Percentiles rank a stretch among this genome's conserved stretches.
phyloP scores from a whole-genome alignment of 148 eudicot genomes.

The Selenicereus undatus region DNA sequence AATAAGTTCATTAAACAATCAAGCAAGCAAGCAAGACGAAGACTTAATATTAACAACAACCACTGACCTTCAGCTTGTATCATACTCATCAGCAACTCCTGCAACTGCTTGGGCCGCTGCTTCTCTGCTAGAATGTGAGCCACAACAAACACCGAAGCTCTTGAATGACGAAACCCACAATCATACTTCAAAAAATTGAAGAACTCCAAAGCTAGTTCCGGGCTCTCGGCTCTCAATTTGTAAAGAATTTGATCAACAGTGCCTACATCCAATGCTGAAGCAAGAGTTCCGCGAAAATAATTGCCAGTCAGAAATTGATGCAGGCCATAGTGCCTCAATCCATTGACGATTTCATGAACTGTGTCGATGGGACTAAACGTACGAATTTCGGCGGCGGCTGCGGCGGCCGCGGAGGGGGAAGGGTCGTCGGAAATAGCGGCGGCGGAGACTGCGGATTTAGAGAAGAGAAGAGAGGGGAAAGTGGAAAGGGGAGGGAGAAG shows the following conservation, averaged over 20 bases:
- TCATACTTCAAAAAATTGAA: conserved; percentile 42
- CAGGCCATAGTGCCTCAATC: conserved; percentile 23
- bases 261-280: conserved; percentile 18
- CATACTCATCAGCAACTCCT: conserved; percentile 30
- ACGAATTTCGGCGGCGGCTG: conserved; percentile 6
- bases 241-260: conserved; percentile 40
- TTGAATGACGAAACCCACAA: conserved; percentile 48
- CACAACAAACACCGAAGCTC: conserved; percentile 33
- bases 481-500: conserved; percentile 4
- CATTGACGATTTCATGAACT: conserved; percentile 20
- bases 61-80: conserved; percentile 38
- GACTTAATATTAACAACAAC: not conserved
- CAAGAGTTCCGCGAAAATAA: conserved; percentile 22
- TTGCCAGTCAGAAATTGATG: conserved; percentile 13
- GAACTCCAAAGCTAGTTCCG: conserved; percentile 37
- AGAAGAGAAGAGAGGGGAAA: conserved; percentile 19
- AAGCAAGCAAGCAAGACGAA: not conserved
- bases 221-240: conserved; percentile 22
- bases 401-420: conserved; percentile 18
- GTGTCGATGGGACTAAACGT: conserved; percentile 3
- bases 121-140: conserved; percentile 58
- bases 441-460: conserved; percentile 30
- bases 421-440: conserved; percentile 21
- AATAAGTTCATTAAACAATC: not conserved
- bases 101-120: conserved; percentile 35